Evolutionary conservation across 1,139 yeast genomes (phyloP).

Genomic region (Geotrichum carabidarum): DNA sequence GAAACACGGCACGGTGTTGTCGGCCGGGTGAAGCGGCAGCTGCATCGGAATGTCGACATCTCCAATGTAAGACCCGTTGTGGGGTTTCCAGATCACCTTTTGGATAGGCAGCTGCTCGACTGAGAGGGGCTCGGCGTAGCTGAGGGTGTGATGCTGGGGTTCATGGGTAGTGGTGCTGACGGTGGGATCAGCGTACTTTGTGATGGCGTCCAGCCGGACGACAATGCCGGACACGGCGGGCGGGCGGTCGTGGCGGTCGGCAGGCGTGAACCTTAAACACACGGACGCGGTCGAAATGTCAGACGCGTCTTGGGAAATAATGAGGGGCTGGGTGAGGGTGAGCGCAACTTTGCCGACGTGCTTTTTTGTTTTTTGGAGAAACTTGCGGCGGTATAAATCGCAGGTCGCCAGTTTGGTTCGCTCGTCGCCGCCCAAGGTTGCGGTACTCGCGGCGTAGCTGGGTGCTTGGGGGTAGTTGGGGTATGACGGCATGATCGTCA

Average conservation of each 20-base stretch:
- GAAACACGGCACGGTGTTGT: neutral
- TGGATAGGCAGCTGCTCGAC: neutral
- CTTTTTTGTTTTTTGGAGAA: neutral
- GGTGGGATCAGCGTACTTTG: neutral
- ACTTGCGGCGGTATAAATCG: neutral
- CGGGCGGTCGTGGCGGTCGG: neutral
- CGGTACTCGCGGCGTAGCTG: neutral
- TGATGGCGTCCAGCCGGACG: neutral
- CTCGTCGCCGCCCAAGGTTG: no score
- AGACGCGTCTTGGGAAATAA: neutral
- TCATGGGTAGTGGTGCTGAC: neutral
- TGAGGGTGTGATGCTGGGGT: neutral
- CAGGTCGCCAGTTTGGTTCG: neutral
- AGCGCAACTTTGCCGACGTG: neutral
- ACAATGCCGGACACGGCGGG: neutral
- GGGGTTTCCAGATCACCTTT: neutral
- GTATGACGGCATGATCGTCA: constrained; percentile 6
- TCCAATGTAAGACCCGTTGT: neutral
- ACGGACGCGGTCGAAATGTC: neutral
- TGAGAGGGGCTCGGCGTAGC: neutral
- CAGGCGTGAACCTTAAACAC: neutral
- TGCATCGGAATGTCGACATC: no score
- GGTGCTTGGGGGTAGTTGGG: constrained; percentile 2
- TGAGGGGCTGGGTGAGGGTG: neutral
- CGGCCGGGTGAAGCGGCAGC: neutral